Evolutionary conservation across 208 protist species (phyloP).

Genomic region (Lotmaria passim): DNA sequence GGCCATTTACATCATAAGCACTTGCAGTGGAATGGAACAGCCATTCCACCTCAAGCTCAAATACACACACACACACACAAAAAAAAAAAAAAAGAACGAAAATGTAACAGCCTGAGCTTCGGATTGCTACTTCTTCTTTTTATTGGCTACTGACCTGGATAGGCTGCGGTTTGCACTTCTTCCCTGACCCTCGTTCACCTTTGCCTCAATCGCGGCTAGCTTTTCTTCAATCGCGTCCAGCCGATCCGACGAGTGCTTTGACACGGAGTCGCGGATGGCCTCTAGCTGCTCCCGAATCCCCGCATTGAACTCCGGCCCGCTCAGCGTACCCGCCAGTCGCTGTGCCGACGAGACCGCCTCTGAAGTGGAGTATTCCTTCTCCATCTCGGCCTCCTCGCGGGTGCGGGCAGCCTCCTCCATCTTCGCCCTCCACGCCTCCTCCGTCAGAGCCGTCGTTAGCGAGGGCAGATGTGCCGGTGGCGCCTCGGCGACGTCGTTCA

Average conservation of each 20-base stretch:
- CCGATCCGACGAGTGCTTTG: slow-evolving; percentile 50
- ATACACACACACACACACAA: background rate
- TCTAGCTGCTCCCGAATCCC: slow-evolving; percentile 85
- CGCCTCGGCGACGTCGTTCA: slow-evolving; percentile 52
- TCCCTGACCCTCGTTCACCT: slow-evolving; percentile 49
- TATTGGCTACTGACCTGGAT: slow-evolving; percentile 40
- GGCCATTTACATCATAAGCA: too few species aligned
- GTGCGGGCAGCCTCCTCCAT: slow-evolving; percentile 71
- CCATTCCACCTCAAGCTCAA: too few species aligned
- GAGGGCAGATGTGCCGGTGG: slow-evolving; percentile 67
- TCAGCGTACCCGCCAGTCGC: slow-evolving; percentile 43
- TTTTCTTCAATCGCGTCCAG: slow-evolving; percentile 81
- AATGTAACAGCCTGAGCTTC: background rate
- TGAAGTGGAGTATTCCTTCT: slow-evolving; percentile 38
- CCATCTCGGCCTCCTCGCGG: slow-evolving; percentile 62
- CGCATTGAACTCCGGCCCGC: slow-evolving; percentile 64
- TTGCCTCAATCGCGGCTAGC: slow-evolving; percentile 73
- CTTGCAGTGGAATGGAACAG: too few species aligned
- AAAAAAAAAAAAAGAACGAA: slow-evolving; percentile 19
- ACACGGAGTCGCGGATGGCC: slow-evolving; percentile 69
- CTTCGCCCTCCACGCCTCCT: slow-evolving; percentile 66
- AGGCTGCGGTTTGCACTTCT: slow-evolving; percentile 23
- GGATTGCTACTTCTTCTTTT: slow-evolving; percentile 31
- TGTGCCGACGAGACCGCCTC: slow-evolving; percentile 54
- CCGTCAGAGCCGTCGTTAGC: slow-evolving; percentile 53